Evolutionary conservation across 306 rosid species (phyloP).

Genomic region (Casuarina cunninghamiana): DNA sequence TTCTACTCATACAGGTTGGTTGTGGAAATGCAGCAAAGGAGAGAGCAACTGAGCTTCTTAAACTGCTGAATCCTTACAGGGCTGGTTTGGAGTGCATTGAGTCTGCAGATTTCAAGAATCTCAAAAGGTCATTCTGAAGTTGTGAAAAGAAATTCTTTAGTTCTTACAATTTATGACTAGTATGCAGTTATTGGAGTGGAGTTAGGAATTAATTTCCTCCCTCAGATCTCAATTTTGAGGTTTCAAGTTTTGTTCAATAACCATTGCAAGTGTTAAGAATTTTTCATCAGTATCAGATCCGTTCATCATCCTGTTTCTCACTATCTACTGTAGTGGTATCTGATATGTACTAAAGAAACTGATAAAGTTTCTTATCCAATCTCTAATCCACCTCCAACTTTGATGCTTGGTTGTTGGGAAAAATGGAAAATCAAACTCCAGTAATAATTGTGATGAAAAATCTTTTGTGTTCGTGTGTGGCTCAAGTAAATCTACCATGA

Average conservation of each 20-base stretch:
- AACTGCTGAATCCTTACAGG: conserved; percentile 65
- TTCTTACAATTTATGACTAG: background rate
- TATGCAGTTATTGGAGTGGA: background rate
- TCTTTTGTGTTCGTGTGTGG: background rate
- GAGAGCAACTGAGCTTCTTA: conserved; percentile 64
- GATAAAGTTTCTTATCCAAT: background rate
- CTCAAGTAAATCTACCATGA: background rate
- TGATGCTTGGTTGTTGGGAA: background rate
- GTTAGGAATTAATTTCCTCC: background rate
- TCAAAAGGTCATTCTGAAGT: conserved; percentile 56
- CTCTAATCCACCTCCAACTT: too few relatives aligned
- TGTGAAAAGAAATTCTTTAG: background rate
- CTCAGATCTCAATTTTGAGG: background rate
- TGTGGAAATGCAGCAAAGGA: conserved; percentile 60
- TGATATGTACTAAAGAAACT: background rate
- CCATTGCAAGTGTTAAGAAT: background rate
- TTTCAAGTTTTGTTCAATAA: background rate
- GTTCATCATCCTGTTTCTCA: background rate
- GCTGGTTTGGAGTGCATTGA: conserved; percentile 70
- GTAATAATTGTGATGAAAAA: too few relatives aligned
- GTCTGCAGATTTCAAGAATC: conserved; percentile 61
- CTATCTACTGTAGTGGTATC: background rate
- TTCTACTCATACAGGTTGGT: conserved; percentile 65
- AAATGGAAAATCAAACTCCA: background rate
- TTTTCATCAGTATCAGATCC: background rate